Conservation (phyloP, 352 stramenopile genomes). For the Phytophthora fragariae region DNA sequence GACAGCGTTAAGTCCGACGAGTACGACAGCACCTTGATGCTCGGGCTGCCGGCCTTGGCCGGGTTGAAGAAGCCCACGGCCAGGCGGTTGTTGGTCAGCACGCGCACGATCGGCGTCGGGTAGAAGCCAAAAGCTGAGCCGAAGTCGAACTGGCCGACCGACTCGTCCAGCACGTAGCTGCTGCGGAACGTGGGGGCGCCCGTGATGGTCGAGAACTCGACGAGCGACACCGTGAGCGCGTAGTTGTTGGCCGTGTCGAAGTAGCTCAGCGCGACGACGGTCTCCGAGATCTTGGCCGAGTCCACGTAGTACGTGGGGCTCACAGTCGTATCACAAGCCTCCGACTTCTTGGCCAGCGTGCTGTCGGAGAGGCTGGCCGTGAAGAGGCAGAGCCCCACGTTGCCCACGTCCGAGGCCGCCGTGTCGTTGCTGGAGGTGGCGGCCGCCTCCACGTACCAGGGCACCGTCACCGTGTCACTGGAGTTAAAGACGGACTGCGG, state of each 20-base stretch:
- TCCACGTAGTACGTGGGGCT: conserved; percentile 78
- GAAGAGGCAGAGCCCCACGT: conserved; percentile 67
- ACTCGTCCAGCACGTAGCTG: conserved; percentile 72
- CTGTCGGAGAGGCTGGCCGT: conserved; percentile 47
- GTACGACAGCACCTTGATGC: conserved; percentile 79
- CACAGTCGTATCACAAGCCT: conserved; percentile 65
- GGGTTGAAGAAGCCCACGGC: conserved; percentile 82
- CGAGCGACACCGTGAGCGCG: conserved; percentile 70
- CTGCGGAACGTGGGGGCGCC: conserved; percentile 69
- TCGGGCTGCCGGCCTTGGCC: conserved; percentile 73
- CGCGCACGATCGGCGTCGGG: conserved; percentile 68
- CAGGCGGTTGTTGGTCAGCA: conserved; percentile 61
- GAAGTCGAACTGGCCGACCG: conserved; percentile 73
- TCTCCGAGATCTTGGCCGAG: conserved; percentile 71
- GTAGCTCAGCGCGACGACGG: conserved; percentile 68
- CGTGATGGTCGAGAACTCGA: conserved; percentile 71
- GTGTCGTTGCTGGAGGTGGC: conserved; percentile 15
- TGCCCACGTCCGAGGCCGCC: conserved; percentile 23
- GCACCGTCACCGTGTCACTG: conserved; percentile 66
- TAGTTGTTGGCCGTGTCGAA: conserved; percentile 81
- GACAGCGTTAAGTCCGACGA: conserved; percentile 60
- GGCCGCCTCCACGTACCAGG: conserved; percentile 68
- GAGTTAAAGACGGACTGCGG: conserved; percentile 72
- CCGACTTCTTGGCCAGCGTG: conserved; percentile 30
- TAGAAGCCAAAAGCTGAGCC: conserved; percentile 70